Evolutionary conservation across 768 basidiomycete genomes (phyloP).

Genomic region (Suillus fuscotomentosus): DNA sequence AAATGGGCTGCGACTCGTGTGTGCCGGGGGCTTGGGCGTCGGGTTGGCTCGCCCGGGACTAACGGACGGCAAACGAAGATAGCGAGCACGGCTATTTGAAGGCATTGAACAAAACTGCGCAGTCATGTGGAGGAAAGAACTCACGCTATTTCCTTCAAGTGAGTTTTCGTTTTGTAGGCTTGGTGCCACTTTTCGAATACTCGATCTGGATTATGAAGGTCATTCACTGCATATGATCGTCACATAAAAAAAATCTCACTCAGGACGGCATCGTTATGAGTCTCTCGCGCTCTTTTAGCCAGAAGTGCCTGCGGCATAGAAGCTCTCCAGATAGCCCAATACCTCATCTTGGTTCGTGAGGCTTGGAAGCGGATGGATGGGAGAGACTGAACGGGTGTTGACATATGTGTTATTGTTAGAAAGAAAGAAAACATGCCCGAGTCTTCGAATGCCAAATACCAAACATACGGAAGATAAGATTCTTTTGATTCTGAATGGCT

Average conservation of each 20-base stretch:
- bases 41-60: constrained; percentile 36
- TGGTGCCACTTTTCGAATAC: constrained; percentile 65
- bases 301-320: constrained; percentile 70
- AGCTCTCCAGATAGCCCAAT: constrained; percentile 65
- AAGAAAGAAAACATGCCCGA: constrained; percentile 42
- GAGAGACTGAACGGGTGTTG: constrained; percentile 49
- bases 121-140: constrained; percentile 31
- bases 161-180: constrained; percentile 64
- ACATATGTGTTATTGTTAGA: constrained; percentile 8
- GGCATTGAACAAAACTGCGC: constrained; percentile 12
- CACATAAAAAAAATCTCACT: constrained; percentile 42
- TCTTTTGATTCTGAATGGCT: constrained; percentile 55
- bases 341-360: constrained; percentile 53
- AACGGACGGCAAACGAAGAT: constrained; percentile 68
- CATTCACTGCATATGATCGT: constrained; percentile 9
- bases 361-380: constrained; percentile 80
- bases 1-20: constrained; percentile 28
- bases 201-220: constrained; percentile 35
- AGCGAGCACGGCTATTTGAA: constrained; percentile 66
- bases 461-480: constrained; percentile 65
- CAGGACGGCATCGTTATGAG: constrained; percentile 51
- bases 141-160: constrained; percentile 82
- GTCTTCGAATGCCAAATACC: constrained; percentile 75
- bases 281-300: constrained; percentile 63
- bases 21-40: constrained; percentile 28